Percentiles rank a stretch among this genome's conserved stretches.
phyloP scores from a whole-genome alignment of 306 rosid genomes.

The Herpetospermum pedunculosum region DNA sequence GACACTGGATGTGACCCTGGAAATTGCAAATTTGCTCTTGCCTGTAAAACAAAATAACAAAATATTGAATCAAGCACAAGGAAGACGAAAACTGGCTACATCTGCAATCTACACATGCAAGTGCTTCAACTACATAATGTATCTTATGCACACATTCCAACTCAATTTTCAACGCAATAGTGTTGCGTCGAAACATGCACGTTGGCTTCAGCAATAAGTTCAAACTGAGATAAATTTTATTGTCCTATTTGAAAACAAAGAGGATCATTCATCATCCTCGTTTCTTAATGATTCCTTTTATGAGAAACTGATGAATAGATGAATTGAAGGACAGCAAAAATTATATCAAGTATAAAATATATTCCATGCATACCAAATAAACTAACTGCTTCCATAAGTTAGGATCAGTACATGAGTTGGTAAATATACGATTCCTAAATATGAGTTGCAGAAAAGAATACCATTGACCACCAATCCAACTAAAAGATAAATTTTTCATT shows the following conservation, averaged over 20 bases:
- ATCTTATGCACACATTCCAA: not conserved
- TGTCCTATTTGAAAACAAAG: not conserved
- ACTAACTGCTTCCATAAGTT: not conserved
- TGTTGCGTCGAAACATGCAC: not conserved
- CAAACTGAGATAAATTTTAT: not conserved
- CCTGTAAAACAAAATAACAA: conserved; percentile 36
- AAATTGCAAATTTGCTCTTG: conserved; percentile 64
- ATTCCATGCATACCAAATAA: not conserved
- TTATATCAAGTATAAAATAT: not conserved
- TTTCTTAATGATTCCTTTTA: not conserved
- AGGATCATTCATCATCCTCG: not conserved
- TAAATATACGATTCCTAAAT: not conserved
- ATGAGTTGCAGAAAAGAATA: not conserved
- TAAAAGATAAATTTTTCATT: not conserved
- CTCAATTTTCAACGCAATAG: not conserved
- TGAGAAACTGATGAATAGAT: no score
- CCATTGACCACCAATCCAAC: not conserved
- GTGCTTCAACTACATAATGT: not conserved
- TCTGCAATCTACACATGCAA: not conserved
- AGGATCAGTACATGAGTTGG: not conserved
- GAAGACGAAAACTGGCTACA: not conserved
- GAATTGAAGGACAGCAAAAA: not conserved
- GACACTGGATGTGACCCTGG: conserved; percentile 98
- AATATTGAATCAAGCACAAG: conserved; percentile 2
- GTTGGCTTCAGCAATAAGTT: not conserved